Percentiles rank a stretch among this genome's conserved stretches.
phyloP scores from a whole-genome alignment of 202 grass and related monocot species.

The Sporobolus alterniflorus region DNA sequence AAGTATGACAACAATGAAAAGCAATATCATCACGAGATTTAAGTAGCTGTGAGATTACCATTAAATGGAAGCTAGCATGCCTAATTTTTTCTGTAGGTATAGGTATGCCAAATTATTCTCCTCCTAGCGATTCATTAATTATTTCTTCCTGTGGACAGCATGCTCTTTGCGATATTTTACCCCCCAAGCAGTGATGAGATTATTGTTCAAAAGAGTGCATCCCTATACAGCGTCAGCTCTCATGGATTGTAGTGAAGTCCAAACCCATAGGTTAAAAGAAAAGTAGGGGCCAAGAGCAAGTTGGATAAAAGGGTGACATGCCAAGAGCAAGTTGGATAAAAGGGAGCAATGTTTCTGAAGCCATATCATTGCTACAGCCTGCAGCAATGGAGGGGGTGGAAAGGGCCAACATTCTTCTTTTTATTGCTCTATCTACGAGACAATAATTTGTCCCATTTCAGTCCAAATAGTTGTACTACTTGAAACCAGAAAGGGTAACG shows the following conservation, averaged over 20 bases:
- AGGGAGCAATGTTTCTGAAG: slow-evolving; percentile 43
- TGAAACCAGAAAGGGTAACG: slow-evolving; percentile 12
- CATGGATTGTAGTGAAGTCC: slow-evolving; percentile 24
- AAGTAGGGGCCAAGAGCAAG: slow-evolving; percentile 49
- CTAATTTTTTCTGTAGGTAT: neutral
- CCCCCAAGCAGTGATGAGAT: neutral
- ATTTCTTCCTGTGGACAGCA: neutral
- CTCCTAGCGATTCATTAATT: neutral
- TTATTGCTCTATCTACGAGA: slow-evolving; percentile 9
- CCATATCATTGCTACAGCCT: slow-evolving; percentile 33
- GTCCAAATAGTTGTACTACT: slow-evolving; percentile 24
- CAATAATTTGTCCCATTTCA: slow-evolving; percentile 42
- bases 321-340: slow-evolving; percentile 29
- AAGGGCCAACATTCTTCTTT: neutral
- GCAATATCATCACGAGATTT: neutral
- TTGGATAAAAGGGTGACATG: slow-evolving; percentile 60
- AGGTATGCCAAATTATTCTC: slow-evolving; percentile 40
- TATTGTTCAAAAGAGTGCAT: neutral
- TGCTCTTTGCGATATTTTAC: neutral
- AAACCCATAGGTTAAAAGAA: slow-evolving; percentile 19
- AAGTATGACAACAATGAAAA: neutral
- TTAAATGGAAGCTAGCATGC: slow-evolving; percentile 5
- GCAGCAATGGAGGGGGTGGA: slow-evolving; percentile 19
- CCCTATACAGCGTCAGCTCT: neutral
- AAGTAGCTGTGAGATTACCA: neutral